A percentile compares a stretch with the other conserved stretches of the same genome.
These are phyloP conservation scores for Atkinsonella hypoxylon DNA, from an alignment of 2,329 filamentous ascomycete species.

Conservation along the genomic window DNA sequence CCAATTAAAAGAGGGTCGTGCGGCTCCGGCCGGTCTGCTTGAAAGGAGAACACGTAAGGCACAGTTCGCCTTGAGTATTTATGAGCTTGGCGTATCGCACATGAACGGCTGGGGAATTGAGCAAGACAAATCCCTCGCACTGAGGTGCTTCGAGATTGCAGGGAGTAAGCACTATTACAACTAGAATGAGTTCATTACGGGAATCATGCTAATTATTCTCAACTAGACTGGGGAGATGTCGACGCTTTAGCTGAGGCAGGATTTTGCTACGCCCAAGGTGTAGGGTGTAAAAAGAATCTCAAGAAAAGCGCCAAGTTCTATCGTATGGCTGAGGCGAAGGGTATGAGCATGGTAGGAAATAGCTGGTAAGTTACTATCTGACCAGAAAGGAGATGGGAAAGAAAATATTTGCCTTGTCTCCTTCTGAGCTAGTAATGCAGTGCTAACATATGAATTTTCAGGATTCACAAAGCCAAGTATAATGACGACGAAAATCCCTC, in stretches of 20 bases:
- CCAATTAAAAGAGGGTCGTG: slow-evolving; percentile 47
- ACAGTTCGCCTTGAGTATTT: slow-evolving; percentile 90
- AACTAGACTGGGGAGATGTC: slow-evolving; percentile 74
- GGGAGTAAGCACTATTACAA: slow-evolving; percentile 45
- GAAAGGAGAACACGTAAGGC: slow-evolving; percentile 78
- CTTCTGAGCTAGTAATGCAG: neutral
- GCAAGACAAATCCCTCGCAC: slow-evolving; percentile 75
- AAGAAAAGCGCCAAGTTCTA: slow-evolving; percentile 91
- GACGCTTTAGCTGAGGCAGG: slow-evolving; percentile 91
- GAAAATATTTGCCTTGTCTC: neutral
- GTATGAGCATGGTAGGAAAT: slow-evolving; percentile 95
- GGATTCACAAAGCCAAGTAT: slow-evolving; percentile 97
- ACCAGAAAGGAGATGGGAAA: neutral
- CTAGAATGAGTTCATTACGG: no score
- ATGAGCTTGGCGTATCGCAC: slow-evolving; percentile 91
- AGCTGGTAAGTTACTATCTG: slow-evolving; percentile 62
- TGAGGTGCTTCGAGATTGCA: slow-evolving; percentile 94
- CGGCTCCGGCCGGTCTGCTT: slow-evolving; percentile 39
- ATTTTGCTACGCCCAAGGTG: slow-evolving; percentile 88
- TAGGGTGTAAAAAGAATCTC: slow-evolving; percentile 91
- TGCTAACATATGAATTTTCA: slow-evolving; percentile 22
- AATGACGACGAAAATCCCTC: slow-evolving; percentile 45
- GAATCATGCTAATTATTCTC: no score
- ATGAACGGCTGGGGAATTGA: slow-evolving; percentile 98
- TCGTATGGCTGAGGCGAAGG: slow-evolving; percentile 78